Base-by-base conservation (phyloP, 148 eudicot genomes). In the Rhododendron simsii region DNA sequence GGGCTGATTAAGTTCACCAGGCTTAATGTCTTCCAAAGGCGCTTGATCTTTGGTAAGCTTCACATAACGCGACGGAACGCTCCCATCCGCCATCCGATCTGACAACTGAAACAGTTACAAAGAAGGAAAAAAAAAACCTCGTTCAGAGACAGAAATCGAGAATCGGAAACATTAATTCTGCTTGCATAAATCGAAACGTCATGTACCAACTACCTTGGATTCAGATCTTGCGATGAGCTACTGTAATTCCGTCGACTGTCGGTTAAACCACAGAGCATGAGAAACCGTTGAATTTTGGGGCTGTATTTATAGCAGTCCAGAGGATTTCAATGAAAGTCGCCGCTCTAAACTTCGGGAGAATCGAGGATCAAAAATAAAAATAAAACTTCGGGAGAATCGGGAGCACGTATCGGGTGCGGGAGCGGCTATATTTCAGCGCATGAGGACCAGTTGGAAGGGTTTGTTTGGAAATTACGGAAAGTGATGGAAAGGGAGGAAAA, bases 1-100 rank as follows among this genome's bases (percentile, higher is more conserved):
- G 6, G 99, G 98, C 86, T 95, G 99, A 91, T 97, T 97, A 47
- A 97, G 99, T 90, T 97, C 99, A 39, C 98, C 98, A 30, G 99
- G 98, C 57, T 74, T 86, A 83, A 95, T 93, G 73, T 97, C 92
- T 78, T 95, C 92, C 83, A 93, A 89, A 80, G 87, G 86, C 0
- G 88, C 90, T 88, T 95, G 99, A 86, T 95, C 98, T 74, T 92
- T 96, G 33, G 91, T 92, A 90, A 96, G 89, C 92, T 93, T 93
- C 85, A 96, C 99, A 82, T 96, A 96, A 73, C 89, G 85, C 7
- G 96, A 94, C 39, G 78, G 91, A 86, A 30, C 91, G 76, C 75
- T 86, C 81, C 71, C 94, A 53, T 93, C 98, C 81, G 91, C 91
- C 98, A 96, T 95, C 69, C 44, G 55, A 74, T 75, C 74, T 33